Evolutionary conservation across 164 flowering plant genomes (phyloP).

Genomic region (Tinospora cordifolia): DNA sequence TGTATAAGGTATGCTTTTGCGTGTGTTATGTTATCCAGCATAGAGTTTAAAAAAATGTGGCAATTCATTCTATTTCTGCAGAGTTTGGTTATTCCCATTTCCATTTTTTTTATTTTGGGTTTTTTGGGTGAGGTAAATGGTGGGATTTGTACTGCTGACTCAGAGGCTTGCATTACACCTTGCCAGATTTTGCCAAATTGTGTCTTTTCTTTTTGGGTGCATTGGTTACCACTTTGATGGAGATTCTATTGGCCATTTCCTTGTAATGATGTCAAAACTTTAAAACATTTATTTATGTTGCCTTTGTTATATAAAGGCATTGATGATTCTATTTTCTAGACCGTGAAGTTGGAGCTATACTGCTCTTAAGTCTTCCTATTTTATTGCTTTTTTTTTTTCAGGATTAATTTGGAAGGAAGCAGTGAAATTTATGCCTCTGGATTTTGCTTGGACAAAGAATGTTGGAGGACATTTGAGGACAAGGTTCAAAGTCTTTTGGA

Average conservation of each 20-base stretch:
- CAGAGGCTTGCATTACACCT: no score
- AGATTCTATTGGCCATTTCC: not conserved
- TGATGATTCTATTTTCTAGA: not conserved
- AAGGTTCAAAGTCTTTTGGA: slow-evolving; percentile 48
- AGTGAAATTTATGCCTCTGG: slow-evolving; percentile 44
- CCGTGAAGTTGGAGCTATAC: not conserved
- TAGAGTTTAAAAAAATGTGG: no score
- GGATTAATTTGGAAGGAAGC: slow-evolving; percentile 60
- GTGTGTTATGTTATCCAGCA: not conserved
- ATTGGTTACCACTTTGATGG: not conserved
- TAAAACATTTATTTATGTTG: not conserved
- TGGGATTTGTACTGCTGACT: no score
- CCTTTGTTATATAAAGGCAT: no score
- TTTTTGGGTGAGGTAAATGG: no score
- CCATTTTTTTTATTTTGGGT: no score
- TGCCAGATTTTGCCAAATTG: no score
- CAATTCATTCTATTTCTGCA: not conserved
- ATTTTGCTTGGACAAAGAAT: slow-evolving; percentile 80
- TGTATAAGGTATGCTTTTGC: slow-evolving; percentile 48
- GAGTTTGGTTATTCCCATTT: not conserved
- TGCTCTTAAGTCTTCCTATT: no score
- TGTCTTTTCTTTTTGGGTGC: not conserved
- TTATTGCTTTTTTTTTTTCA: slow-evolving; percentile 22
- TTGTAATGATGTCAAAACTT: not conserved
- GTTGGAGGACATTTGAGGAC: slow-evolving; percentile 84